Conservation (phyloP, 768 basidiomycete species). For the Boletus subcaerulescens region DNA sequence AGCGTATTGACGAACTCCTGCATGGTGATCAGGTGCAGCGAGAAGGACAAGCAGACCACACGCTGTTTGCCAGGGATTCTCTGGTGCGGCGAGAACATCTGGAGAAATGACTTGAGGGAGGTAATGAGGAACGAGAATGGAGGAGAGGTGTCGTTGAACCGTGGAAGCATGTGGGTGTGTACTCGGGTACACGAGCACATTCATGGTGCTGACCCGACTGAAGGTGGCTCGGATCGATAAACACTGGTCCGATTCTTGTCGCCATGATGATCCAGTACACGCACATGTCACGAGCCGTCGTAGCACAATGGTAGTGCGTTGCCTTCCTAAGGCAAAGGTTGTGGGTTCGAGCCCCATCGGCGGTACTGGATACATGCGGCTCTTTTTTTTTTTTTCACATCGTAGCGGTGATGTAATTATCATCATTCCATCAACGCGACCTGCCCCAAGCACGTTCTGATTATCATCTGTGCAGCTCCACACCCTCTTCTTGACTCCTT, state of each 20-base stretch:
- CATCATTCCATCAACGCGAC: background rate
- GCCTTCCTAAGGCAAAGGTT: constrained; percentile 40
- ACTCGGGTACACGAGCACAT: constrained; percentile 73
- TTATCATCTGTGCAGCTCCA: background rate
- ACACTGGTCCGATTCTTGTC: too few relatives aligned
- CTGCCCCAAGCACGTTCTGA: background rate
- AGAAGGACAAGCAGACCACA: constrained; percentile 85
- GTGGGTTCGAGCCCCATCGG: constrained; percentile 38
- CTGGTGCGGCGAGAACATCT: constrained; percentile 50
- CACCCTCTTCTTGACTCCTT: background rate
- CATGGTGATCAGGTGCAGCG: constrained; percentile 43
- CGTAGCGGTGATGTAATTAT: too few relatives aligned
- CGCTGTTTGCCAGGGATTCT: constrained; percentile 72
- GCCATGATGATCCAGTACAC: background rate
- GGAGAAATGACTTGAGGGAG: constrained; percentile 69
- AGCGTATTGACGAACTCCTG: constrained; percentile 57
- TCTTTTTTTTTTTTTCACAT: constrained; percentile 17
- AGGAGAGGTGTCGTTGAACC: constrained; percentile 48
- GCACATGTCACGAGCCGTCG: constrained; percentile 25
- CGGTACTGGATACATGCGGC: constrained; percentile 31
- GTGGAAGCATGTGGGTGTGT: constrained; percentile 52
- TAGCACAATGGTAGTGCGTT: constrained; percentile 40
- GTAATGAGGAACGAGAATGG: constrained; percentile 69
- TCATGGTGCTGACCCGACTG: constrained; percentile 39
- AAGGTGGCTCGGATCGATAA: too few relatives aligned